Evolutionary conservation across 129 eudicot genomes (phyloP), one percentile per base, ranked within the genome.

Genomic region (Saussurea involucrata): DNA sequence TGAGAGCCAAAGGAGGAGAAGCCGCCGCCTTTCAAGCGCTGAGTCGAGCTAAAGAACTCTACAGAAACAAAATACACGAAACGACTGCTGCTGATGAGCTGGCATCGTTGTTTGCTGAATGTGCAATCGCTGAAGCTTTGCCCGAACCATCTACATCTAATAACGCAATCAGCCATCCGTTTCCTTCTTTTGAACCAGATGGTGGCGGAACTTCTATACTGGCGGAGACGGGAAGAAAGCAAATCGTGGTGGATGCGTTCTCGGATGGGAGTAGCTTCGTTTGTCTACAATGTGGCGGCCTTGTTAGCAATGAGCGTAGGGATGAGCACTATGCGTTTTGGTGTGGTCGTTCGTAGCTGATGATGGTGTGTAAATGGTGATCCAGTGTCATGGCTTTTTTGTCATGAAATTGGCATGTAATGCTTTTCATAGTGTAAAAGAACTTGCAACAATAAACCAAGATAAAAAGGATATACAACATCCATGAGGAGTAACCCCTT

Each of bases 191-290:
- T 25, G 86, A 83, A 49, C 71, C 81, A 15, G 92, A 88, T 55
- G 78, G 76, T 34, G 73, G 31, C 12, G 87, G 86, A 63, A 84
- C 73, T 69, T 84, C 96, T 2, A 90, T 90, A 25, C 88, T 90
- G 55, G 85, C 91, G 0, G 92, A 90, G 76, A 67, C 89, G 0
- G 96, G 96, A 11, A 74, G 88, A 74, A 87, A 87, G 73, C 96
- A 92, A 57, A 57, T 92, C 5, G 85, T 92, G 81, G 8, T 92
- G 46, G 97, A 89, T 63, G 97, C 97, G 4, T 89, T 84, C 71
- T 78, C 88, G 8, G 97, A 92, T 77, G 97, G 97, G 2, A 89
- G 88, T 80, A 92, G 96, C 81, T 92, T 89, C 77, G 87, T 89
- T 17, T 92, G 96, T 78, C 67, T 84, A 66, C 83, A 86, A 24